Evolutionary conservation across 2,329 filamentous ascomycete species (phyloP).

Genomic region (Hypoxylon sp.): DNA sequence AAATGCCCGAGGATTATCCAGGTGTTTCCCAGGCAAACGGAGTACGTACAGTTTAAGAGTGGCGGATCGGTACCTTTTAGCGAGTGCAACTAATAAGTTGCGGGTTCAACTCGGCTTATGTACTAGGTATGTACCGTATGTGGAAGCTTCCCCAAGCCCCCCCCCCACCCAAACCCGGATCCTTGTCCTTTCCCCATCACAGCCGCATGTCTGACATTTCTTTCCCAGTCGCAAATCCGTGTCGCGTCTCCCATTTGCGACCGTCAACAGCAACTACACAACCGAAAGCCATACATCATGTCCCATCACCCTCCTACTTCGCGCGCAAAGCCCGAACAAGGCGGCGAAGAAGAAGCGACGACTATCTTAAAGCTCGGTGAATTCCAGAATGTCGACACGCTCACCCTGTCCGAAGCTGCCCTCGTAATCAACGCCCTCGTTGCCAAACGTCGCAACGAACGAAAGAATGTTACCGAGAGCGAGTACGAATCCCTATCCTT

Average conservation of each 20-base stretch:
- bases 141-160: slow-evolving; percentile 24
- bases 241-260: slow-evolving; percentile 19
- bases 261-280: slow-evolving; percentile 9
- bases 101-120: slow-evolving; percentile 5
- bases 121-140: no score
- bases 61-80: neutral
- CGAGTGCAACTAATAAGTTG: no score
- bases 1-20: slow-evolving; percentile 31
- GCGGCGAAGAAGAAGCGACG: slow-evolving; percentile 89
- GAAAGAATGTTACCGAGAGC: slow-evolving; percentile 85
- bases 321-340: slow-evolving; percentile 74
- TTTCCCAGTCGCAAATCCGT: slow-evolving; percentile 28
- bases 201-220: slow-evolving; percentile 36
- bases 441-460: slow-evolving; percentile 80
- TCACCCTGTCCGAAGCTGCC: slow-evolving; percentile 92
- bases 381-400: slow-evolving; percentile 89
- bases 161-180: slow-evolving; percentile 7
- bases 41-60: neutral
- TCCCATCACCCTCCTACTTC: slow-evolving; percentile 65
- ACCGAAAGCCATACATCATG: slow-evolving; percentile 38
- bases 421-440: slow-evolving; percentile 92
- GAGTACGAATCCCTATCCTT: slow-evolving; percentile 69
- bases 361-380: slow-evolving; percentile 87
- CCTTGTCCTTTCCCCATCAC: slow-evolving; percentile 17
- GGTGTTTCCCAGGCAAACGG: neutral